Conservation (phyloP, 1,284 basidiomycete genomes). For the Rhodofomes roseus region DNA sequence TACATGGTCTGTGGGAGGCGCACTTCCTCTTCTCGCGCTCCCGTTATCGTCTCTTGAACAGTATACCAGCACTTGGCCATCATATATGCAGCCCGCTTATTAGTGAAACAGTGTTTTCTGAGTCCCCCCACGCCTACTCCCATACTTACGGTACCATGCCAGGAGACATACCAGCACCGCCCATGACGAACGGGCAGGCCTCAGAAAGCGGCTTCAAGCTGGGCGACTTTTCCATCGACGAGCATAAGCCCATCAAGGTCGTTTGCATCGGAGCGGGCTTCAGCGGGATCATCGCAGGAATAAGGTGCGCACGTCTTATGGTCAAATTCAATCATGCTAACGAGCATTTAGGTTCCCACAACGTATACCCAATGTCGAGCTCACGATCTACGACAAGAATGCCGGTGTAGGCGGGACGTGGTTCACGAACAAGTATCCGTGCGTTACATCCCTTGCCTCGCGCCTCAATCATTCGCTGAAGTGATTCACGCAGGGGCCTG, state of each 20-base stretch:
- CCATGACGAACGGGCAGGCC: background rate
- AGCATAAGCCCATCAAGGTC: constrained; percentile 45
- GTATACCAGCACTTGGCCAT: background rate
- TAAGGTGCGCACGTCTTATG: constrained; percentile 32
- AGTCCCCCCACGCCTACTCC: background rate
- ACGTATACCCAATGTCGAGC: constrained; percentile 46
- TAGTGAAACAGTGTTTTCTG: background rate
- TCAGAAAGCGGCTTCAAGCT: constrained; percentile 1
- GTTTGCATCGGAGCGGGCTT: constrained; percentile 53
- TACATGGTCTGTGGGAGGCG: background rate
- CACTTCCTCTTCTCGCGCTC: background rate
- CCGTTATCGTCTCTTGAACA: background rate
- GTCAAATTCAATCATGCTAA: too few species aligned
- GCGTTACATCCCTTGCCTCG: background rate
- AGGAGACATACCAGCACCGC: background rate
- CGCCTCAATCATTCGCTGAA: background rate
- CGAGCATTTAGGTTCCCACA: constrained; percentile 44
- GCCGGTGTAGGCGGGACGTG: constrained; percentile 59
- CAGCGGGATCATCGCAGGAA: constrained; percentile 52
- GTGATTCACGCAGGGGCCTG: constrained; percentile 1
- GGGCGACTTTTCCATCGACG: constrained; percentile 39
- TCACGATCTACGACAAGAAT: constrained; percentile 61
- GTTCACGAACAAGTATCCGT: constrained; percentile 39
- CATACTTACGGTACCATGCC: background rate
- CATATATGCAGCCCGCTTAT: background rate